Evolutionary conservation across 768 basidiomycete genomes (phyloP), one percentile per base, ranked within the genome.

Genomic region (Calocybe cyanea): DNA sequence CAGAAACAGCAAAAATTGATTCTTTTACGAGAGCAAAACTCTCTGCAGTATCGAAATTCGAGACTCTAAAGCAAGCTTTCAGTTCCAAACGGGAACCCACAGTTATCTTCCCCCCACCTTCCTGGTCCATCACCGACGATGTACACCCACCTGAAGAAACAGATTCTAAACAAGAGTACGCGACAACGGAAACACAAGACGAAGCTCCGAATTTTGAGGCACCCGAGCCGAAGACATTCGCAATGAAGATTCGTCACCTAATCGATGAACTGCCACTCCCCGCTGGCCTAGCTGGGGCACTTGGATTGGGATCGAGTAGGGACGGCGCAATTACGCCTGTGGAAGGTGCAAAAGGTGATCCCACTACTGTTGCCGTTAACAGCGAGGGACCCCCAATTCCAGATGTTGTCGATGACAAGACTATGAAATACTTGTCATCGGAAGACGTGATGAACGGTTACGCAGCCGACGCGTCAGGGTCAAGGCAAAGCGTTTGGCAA

Each of bases 401-500:
- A 5, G 60, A 64, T n/a, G 65, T 66, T 13, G 57, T 73, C 8
- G 81, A 83, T 53, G 61, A 72, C 3, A 66, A 70, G 40, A 64
- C 80, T 25, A 64, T 80, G 35, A 61, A 69, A 24, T 65, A 78
- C 48, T 65, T 87, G 23, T 76, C 78, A 11, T 78, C 80, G 1
- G 72, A 83, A 46, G 64, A 70, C n/a, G 61, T 79, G n/a, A 85
- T 86, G 81, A 82, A 80, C 42, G 78, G 83, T 8, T 60, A 66
- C 33, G 38, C 46, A n/a, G 38, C 36, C 14, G 57, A 49, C 47
- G 48, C 18, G 50, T 45, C 41, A 17, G 17, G 38, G 13, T 28
- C 51, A 15, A 59, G 63, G 28, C 69, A 77, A 50, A 80, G 80
- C 10, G 69, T 88, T 6, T 85, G 81, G 75, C 69, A 75, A 19